phyloP scores from a whole-genome alignment of 306 rosid genomes.

The Adenanthera pavonina region DNA sequence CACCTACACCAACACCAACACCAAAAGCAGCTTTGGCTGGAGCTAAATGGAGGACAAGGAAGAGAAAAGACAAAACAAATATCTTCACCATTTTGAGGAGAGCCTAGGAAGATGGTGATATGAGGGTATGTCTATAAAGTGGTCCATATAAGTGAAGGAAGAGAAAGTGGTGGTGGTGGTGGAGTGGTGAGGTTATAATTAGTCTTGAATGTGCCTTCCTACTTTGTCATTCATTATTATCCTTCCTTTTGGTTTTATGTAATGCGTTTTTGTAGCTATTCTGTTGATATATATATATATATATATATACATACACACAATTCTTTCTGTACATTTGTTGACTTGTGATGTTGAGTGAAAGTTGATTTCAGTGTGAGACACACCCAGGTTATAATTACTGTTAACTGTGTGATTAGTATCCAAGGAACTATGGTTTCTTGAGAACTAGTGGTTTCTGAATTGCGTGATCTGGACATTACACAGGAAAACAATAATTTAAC shows the following conservation, averaged over 20 bases:
- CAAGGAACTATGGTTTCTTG: background rate
- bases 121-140: conserved; percentile 37
- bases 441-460: background rate
- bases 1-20: conserved; percentile 35
- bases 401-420: too few species aligned
- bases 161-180: conserved; percentile 12
- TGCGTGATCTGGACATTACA: background rate
- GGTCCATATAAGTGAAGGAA: conserved; percentile 45
- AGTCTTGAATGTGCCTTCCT: conserved; percentile 12
- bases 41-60: conserved; percentile 39
- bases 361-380: background rate
- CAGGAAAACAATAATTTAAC: too few species aligned
- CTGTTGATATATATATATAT: too few species aligned
- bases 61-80: conserved; percentile 44
- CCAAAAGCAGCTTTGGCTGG: conserved; percentile 49
- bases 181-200: conserved; percentile 51
- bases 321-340: conserved; percentile 37
- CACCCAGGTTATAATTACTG: too few species aligned
- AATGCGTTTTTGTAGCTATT: conserved; percentile 17
- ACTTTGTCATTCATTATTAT: background rate
- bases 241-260: conserved; percentile 1
- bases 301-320: too few species aligned
- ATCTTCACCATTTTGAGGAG: conserved; percentile 55
- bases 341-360: conserved; percentile 28
- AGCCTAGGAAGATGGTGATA: conserved; percentile 21